These are phyloP conservation scores for Pichia phayaonensis DNA, from an alignment of 805 yeast genomes.

Conservation along the genomic window DNA sequence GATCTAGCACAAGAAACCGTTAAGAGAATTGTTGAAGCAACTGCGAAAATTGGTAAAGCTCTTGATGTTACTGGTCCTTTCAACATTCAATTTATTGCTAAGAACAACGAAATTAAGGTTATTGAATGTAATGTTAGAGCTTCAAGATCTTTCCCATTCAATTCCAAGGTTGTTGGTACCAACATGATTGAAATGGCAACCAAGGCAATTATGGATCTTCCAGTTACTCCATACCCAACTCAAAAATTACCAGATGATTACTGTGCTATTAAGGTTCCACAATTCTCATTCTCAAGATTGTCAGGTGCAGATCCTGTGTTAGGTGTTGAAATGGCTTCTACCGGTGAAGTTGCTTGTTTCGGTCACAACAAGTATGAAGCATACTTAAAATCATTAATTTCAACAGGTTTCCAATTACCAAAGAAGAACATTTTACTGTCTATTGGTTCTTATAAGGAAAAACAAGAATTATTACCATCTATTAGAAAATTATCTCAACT, in stretches of 20 bases:
- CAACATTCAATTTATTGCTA: slow-evolving; percentile 94
- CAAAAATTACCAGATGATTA: slow-evolving; percentile 85
- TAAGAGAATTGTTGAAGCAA: slow-evolving; percentile 83
- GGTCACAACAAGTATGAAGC: slow-evolving; percentile 97
- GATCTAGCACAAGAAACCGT: slow-evolving; percentile 90
- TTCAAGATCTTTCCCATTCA: slow-evolving; percentile 98
- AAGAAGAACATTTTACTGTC: slow-evolving; percentile 90
- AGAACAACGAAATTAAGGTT: slow-evolving; percentile 92
- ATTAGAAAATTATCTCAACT: slow-evolving; percentile 71
- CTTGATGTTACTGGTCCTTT: slow-evolving; percentile 95
- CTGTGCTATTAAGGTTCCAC: slow-evolving; percentile 95
- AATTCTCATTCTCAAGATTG: slow-evolving; percentile 91
- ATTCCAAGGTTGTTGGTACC: slow-evolving; percentile 93
- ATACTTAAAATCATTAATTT: slow-evolving; percentile 84
- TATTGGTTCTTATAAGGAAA: slow-evolving; percentile 95
- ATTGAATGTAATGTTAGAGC: slow-evolving; percentile 99
- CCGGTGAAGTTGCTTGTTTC: slow-evolving; percentile 97
- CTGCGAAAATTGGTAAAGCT: slow-evolving; percentile 93
- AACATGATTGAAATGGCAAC: slow-evolving; percentile 97
- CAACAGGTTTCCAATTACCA: slow-evolving; percentile 93
- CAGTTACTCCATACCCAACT: slow-evolving; percentile 84
- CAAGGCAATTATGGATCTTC: slow-evolving; percentile 84
- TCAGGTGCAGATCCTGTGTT: slow-evolving; percentile 97
- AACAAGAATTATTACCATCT: slow-evolving; percentile 85
- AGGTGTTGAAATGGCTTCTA: slow-evolving; percentile 99